Evolutionary conservation across 163 green algal species (phyloP), one percentile per base, ranked within the genome.

Genomic region (Chloroidium sp.): DNA sequence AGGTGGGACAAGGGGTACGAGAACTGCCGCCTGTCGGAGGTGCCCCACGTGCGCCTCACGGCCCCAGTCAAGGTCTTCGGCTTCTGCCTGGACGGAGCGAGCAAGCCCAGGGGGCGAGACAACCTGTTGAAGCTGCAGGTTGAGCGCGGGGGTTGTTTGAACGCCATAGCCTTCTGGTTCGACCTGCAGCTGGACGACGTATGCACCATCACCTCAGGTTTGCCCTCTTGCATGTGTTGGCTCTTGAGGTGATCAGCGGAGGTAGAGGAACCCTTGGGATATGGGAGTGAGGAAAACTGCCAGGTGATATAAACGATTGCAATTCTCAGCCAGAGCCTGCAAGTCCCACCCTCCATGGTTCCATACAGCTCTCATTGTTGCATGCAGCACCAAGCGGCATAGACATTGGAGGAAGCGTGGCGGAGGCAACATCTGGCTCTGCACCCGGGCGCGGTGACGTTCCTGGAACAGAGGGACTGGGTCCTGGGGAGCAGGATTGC

Each of bases 161-260:
- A 97, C 76, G 92, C 90, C 2, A 87, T 97, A 3, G 84, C 86
- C 4, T 95, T 96, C 79, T 97, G 93, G 93, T 95, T 95, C 80
- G 93, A 97, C 77, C 85, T 97, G 14, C 89, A 94, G 76, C 83
- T 96, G 69, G 92, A 96, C 80, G 89, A 94, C 1, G 76, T 92
- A 6, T 84, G 58, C 75, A 74, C 60, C 13, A 69, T 78, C 2
- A 75, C 74, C 13, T 62, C 74, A 79, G 79, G 62, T 10, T 10
- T 72, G 64, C 64, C 8, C 64, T 10, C 8, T 72, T 72, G 64
- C 64, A 72, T 6, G 64, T n/a, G 64, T 72, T 4, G 36, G 36
- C 36, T 36, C 36, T 36, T 8, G 75, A 2, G 75, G 59, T 61
- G 78, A 78, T 14, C 13, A 74, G 3, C 2, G 36, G 36, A 36